phyloP scores from a whole-genome alignment of 208 protist species.

The Naegleria gruberi region DNA sequence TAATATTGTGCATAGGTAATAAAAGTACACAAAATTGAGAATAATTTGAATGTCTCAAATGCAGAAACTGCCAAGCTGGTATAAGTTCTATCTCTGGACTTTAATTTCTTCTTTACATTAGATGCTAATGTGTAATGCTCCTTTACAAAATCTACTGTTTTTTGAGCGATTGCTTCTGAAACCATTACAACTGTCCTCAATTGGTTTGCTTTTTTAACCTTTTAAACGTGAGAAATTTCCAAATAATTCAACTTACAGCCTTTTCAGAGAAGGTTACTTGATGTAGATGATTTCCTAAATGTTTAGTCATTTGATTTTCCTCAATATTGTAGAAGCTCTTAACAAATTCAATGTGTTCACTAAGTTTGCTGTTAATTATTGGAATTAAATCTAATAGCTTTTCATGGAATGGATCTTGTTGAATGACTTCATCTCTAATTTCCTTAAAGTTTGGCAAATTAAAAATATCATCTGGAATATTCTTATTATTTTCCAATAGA shows the following conservation, averaged over 20 bases:
- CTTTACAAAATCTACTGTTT: background rate
- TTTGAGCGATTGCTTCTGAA: background rate
- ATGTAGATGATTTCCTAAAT: background rate
- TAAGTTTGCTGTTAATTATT: background rate
- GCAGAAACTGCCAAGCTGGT: background rate
- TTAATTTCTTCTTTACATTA: background rate
- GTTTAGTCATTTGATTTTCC: background rate
- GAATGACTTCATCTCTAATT: background rate
- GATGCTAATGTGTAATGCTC: background rate
- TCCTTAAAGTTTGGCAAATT: background rate
- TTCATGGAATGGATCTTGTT: background rate
- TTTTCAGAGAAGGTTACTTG: background rate
- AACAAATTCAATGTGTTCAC: background rate
- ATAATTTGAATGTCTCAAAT: background rate
- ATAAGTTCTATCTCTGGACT: background rate
- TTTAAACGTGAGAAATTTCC: no score
- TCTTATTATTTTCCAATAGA: background rate
- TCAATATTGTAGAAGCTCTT: background rate
- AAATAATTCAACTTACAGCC: no score
- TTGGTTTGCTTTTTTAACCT: background rate
- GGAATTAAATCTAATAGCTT: background rate
- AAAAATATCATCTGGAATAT: background rate
- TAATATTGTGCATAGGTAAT: background rate
- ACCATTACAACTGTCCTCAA: background rate
- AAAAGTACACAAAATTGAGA: background rate